Base-by-base conservation (phyloP, 495 filamentous ascomycete genomes). In the Aspergillus bridgeri region DNA sequence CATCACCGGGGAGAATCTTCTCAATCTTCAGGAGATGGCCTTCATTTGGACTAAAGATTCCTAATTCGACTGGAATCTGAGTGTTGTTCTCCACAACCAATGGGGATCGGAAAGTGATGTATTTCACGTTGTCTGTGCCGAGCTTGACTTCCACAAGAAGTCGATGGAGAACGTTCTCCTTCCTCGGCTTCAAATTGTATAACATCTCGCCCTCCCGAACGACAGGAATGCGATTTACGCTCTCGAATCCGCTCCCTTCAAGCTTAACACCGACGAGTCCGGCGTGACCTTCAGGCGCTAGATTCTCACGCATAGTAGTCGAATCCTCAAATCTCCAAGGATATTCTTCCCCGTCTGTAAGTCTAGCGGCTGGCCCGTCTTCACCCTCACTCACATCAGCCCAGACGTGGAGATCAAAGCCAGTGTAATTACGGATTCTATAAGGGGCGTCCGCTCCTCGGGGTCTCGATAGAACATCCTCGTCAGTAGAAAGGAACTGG, bases 251-350 rank as follows among this genome's bases (percentile, higher is more conserved):
- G 63, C 93, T 97, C 25, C 90, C 91, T 69, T 97, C 92, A 15
- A 98, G 84, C 61, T 86, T 84, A 48, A 97, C 79, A 3, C 90
- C 86, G 45, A 98, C 86, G 53, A 89, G 79, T 50, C 86, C 91
- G 13, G 83, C 81, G 55, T 86, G 86, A 13, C 83, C 87, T 70
- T 98, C 94, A 1, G 92, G 86, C 6, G 89, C 84, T 23, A 98
- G 77, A 57, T 86, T 95, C 74, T 98, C 94, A 60, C 94, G 88
- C 79, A 96, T 90, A 63, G 92, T 91, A 48, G 89, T 90, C 72
- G 92, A 91, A 60, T 97, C 91, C 66, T 98, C 94, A 57, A 98
- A 98, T 55, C 91, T 87, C 94, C 94, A 98, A 13, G 93, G 91
- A 4, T 82, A 83, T 69, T 98, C 94, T 65, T 96, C 87, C 29